Percentiles rank a stretch among this genome's conserved stretches.
Conservation (phyloP, 164 flowering plant species). For the Vitis labrusca region DNA sequence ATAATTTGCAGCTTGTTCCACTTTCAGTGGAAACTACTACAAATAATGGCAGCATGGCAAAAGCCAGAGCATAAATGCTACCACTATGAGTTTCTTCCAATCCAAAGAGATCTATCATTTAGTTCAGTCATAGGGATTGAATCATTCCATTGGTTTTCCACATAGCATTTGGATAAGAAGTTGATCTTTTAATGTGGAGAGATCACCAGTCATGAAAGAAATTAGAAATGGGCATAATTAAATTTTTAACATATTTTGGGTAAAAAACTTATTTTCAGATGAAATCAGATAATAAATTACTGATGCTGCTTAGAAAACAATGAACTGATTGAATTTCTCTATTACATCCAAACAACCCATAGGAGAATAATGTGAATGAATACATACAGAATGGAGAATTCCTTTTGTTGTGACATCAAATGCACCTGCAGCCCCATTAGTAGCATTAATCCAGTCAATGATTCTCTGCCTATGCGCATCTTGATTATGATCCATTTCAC, state of each 20-base stretch:
- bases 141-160: background rate
- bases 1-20: too few relatives aligned
- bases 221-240: too few relatives aligned
- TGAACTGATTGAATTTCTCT: background rate
- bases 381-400: conserved; percentile 88
- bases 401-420: conserved; percentile 99
- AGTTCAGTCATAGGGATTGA: background rate
- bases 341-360: background rate
- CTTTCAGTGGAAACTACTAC: too few relatives aligned
- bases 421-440: conserved; percentile 91
- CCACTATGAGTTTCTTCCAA: background rate
- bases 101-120: background rate
- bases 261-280: too few relatives aligned
- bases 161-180: background rate
- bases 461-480: conserved; percentile 97
- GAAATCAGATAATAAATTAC: background rate
- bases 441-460: conserved; percentile 94
- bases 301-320: background rate
- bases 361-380: conserved; percentile 2
- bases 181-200: background rate
- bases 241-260: too few relatives aligned
- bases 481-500: conserved; percentile 91
- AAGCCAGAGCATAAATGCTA: too few relatives aligned
- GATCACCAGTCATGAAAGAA: background rate
- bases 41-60: too few relatives aligned